Conservation (phyloP, 306 rosid genomes). For the Prunus campanulata region DNA sequence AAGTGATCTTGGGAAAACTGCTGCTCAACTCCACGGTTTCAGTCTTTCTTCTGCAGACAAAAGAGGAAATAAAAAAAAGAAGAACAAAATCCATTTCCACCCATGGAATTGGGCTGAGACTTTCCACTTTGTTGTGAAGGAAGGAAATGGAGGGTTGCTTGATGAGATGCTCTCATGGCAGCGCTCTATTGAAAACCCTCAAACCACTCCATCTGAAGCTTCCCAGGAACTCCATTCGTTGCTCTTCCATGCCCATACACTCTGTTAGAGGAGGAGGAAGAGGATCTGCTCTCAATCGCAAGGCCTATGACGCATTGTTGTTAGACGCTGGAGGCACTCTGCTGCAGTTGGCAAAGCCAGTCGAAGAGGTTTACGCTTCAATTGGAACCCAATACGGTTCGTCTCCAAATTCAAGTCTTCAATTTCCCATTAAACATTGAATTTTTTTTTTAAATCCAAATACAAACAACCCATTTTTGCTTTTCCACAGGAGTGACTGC, state of each 20-base stretch:
- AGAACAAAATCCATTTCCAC: background rate
- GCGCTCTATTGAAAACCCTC: slow-evolving; percentile 39
- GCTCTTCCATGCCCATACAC: slow-evolving; percentile 34
- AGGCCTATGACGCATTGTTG: slow-evolving; percentile 68
- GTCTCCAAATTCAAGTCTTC: background rate
- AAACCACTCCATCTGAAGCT: slow-evolving; percentile 24
- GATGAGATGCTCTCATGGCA: slow-evolving; percentile 46
- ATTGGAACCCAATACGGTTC: slow-evolving; percentile 75
- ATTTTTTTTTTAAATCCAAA: background rate
- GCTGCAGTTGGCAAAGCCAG: slow-evolving; percentile 75
- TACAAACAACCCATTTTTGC: background rate
- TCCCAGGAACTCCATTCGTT: slow-evolving; percentile 19
- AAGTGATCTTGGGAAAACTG: background rate
- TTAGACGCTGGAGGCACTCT: slow-evolving; percentile 98
- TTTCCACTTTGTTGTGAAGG: background rate
- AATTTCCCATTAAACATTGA: background rate
- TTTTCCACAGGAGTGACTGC: slow-evolving; percentile 51
- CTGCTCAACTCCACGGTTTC: background rate
- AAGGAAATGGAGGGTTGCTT: slow-evolving; percentile 40
- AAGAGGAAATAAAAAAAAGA: too few species aligned
- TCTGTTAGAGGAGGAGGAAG: slow-evolving; percentile 32
- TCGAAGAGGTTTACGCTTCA: slow-evolving; percentile 65
- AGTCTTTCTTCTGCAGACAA: too few species aligned
- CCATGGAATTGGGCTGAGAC: background rate
- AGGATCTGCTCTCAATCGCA: slow-evolving; percentile 10